These are phyloP conservation scores for Ustilago lituana DNA, from an alignment of 1,284 basidiomycete species.

Conservation along the genomic window DNA sequence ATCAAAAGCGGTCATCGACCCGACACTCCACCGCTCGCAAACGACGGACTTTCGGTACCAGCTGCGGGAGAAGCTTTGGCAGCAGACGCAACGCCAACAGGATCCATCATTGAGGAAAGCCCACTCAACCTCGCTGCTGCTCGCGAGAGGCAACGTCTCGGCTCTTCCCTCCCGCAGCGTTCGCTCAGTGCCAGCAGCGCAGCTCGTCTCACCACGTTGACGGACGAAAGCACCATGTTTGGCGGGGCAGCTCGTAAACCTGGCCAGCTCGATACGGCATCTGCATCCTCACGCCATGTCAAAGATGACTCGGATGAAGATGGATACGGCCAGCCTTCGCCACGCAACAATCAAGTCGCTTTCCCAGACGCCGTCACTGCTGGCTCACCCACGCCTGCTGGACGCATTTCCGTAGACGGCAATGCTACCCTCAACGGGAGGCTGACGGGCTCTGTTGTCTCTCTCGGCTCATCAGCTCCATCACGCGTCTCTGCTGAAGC, in stretches of 20 bases:
- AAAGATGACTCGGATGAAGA: slow-evolving; percentile 48
- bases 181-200: slow-evolving; percentile 43
- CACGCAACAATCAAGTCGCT: slow-evolving; percentile 10
- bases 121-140: slow-evolving; percentile 45
- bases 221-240: slow-evolving; percentile 50
- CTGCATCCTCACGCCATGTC: slow-evolving; percentile 4
- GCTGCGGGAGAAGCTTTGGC: slow-evolving; percentile 6
- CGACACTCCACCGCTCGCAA: slow-evolving; percentile 15
- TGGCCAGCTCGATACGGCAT: slow-evolving; percentile 17
- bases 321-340: slow-evolving; percentile 52
- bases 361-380: slow-evolving; percentile 1
- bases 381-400: slow-evolving; percentile 12
- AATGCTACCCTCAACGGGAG: neutral
- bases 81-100: slow-evolving; percentile 32
- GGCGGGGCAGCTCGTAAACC: slow-evolving; percentile 27
- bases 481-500: slow-evolving; percentile 21
- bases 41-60: neutral
- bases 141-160: slow-evolving; percentile 38
- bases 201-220: slow-evolving; percentile 37
- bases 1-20: slow-evolving; percentile 33
- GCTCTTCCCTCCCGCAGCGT: slow-evolving; percentile 25
- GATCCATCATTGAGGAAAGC: slow-evolving; percentile 35
- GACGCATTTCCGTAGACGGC: slow-evolving; percentile 3
- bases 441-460: slow-evolving; percentile 15
- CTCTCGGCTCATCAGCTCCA: slow-evolving; percentile 19